Evolutionary conservation across 352 stramenopile species (phyloP).

Genomic region (Pythium aphanidermatum): DNA sequence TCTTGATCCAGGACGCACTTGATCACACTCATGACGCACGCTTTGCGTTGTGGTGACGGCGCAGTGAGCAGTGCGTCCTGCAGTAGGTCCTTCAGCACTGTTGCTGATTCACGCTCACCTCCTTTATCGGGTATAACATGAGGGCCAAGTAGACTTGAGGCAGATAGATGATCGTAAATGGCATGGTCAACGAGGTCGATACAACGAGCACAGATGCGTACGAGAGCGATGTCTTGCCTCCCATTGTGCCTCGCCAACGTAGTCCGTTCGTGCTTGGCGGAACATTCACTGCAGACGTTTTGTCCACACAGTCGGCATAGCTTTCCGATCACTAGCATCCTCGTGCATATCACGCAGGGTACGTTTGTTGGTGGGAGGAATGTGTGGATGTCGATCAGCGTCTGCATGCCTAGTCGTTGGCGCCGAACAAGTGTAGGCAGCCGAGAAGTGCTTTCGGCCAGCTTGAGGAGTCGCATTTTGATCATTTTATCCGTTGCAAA

Average conservation of each 20-base stretch:
- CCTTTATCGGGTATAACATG: constrained; percentile 23
- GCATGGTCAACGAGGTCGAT: constrained; percentile 43
- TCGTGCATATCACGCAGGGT: constrained; percentile 52
- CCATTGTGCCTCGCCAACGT: too few species aligned
- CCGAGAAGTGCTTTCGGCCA: constrained; percentile 15
- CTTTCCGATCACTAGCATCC: constrained; percentile 37
- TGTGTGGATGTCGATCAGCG: constrained; percentile 31
- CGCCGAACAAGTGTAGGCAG: constrained; percentile 45
- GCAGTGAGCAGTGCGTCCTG: constrained; percentile 32
- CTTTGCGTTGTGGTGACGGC: constrained; percentile 24
- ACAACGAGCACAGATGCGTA: constrained; percentile 45
- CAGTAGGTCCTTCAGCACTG: constrained; percentile 30
- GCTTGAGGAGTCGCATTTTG: constrained; percentile 10
- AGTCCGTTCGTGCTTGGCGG: constrained; percentile 25
- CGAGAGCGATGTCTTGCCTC: constrained; percentile 11
- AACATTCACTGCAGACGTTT: constrained; percentile 48
- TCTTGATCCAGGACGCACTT: constrained; percentile 45
- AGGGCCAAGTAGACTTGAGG: constrained; percentile 15
- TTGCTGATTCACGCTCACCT: constrained; percentile 11
- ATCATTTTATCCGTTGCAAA: constrained; percentile 5
- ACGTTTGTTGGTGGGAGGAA: constrained; percentile 43
- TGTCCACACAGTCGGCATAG: constrained; percentile 60
- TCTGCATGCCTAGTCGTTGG: constrained; percentile 48
- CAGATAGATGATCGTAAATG: constrained; percentile 34
- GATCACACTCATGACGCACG: constrained; percentile 41